Percentiles rank a stretch among this genome's conserved stretches.
Evolutionary conservation across 2,329 filamentous ascomycete species (phyloP).

Genomic region (Purpureocillium lavendulum): DNA sequence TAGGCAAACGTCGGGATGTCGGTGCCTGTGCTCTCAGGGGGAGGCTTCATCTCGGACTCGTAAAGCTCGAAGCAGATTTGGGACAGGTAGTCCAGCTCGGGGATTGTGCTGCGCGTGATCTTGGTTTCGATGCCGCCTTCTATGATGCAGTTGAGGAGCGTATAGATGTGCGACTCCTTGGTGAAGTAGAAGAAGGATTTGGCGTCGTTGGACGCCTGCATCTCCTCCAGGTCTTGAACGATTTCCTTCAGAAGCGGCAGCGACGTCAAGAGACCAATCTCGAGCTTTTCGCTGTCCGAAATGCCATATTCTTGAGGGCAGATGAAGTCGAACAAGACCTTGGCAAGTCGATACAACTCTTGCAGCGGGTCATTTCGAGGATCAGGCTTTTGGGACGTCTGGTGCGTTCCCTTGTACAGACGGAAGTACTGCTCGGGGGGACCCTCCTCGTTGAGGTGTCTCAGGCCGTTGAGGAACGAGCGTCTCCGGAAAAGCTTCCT

Average conservation of each 20-base stretch:
- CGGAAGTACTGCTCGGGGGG: constrained; percentile 75
- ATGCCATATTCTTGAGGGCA: constrained; percentile 98
- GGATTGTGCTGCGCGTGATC: constrained; percentile 89
- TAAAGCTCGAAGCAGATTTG: constrained; percentile 98
- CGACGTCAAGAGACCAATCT: constrained; percentile 91
- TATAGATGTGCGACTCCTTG: constrained; percentile 98
- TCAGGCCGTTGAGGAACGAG: constrained; percentile 48
- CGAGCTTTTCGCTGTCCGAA: constrained; percentile 90
- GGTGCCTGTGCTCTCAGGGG: constrained; percentile 24
- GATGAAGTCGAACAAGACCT: constrained; percentile 96
- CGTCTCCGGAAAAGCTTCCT: constrained; percentile 49
- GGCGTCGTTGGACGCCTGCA: constrained; percentile 87
- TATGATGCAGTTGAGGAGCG: constrained; percentile 91
- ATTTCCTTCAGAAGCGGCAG: constrained; percentile 93
- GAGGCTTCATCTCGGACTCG: constrained; percentile 71
- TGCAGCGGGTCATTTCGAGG: constrained; percentile 79
- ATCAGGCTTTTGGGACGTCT: constrained; percentile 65
- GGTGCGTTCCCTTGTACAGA: constrained; percentile 69
- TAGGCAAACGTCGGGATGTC: constrained; percentile 78
- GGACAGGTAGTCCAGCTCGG: constrained; percentile 92
- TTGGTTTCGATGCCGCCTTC: constrained; percentile 96
- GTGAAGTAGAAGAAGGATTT: constrained; percentile 99
- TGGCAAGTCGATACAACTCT: constrained; percentile 87
- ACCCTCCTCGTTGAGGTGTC: constrained; percentile 44
- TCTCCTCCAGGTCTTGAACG: constrained; percentile 91